Evolutionary conservation across 331 rosid species (phyloP).

Genomic region (Erythrophleum ivorense): DNA sequence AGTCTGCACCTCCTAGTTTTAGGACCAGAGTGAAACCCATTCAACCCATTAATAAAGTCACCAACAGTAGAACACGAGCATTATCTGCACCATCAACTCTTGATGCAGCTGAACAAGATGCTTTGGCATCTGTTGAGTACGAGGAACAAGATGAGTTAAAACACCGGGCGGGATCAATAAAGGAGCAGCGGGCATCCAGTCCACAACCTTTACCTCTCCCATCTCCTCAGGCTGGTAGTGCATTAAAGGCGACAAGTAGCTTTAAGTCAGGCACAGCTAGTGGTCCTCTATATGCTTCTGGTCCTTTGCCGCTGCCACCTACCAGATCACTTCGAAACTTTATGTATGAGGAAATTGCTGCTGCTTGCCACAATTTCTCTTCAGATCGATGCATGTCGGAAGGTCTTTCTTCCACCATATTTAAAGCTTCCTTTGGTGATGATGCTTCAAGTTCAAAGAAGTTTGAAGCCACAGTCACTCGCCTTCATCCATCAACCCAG

Average conservation of each 20-base stretch:
- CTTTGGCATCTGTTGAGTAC: constrained; percentile 60
- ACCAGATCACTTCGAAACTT: constrained; percentile 68
- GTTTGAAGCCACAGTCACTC: constrained; percentile 93
- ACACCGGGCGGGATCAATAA: constrained; percentile 57
- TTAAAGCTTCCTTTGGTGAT: constrained; percentile 91
- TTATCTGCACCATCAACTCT: constrained; percentile 83
- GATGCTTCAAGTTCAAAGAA: constrained; percentile 77
- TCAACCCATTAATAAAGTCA: constrained; percentile 50
- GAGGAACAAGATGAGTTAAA: constrained; percentile 79
- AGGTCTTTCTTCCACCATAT: constrained; percentile 80
- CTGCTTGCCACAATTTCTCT: constrained; percentile 87
- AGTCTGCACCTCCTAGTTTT: constrained; percentile 82
- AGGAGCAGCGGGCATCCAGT: constrained; percentile 67
- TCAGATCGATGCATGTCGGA: constrained; percentile 85
- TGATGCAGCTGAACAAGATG: constrained; percentile 71
- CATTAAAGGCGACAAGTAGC: constrained; percentile 69
- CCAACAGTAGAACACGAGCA: constrained; percentile 53
- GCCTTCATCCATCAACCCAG: constrained; percentile 85
- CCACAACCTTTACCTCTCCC: constrained; percentile 99
- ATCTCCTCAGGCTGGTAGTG: constrained; percentile 63
- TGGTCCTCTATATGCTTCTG: constrained; percentile 75
- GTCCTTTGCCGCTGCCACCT: constrained; percentile 94
- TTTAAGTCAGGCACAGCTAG: constrained; percentile 70
- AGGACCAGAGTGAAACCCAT: constrained; percentile 63
- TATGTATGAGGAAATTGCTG: constrained; percentile 71